phyloP scores from a whole-genome alignment of 2,329 filamentous ascomycete species.

The Microcyclospora pomicola region DNA sequence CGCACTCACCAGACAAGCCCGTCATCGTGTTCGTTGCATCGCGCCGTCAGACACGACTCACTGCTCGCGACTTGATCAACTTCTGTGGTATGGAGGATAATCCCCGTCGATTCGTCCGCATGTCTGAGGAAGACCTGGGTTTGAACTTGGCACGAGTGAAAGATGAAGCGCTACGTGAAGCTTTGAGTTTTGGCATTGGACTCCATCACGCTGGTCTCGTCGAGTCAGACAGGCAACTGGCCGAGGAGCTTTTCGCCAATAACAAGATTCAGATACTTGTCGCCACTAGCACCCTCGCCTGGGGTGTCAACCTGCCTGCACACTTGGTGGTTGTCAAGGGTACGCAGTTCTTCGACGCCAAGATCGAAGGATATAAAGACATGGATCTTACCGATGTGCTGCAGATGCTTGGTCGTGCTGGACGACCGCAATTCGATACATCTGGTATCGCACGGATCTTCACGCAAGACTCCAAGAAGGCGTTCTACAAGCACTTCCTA shows the following conservation, averaged over 20 bases:
- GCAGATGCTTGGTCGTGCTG: slow-evolving; percentile 93
- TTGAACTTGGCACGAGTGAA: slow-evolving; percentile 81
- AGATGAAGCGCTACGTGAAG: slow-evolving; percentile 81
- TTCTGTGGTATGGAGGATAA: slow-evolving; percentile 98
- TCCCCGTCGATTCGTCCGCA: slow-evolving; percentile 77
- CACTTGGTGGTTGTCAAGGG: slow-evolving; percentile 97
- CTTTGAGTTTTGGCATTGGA: slow-evolving; percentile 93
- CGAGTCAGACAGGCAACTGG: slow-evolving; percentile 78
- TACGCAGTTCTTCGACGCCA: slow-evolving; percentile 95
- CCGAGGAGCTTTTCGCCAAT: slow-evolving; percentile 89
- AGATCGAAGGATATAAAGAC: slow-evolving; percentile 93
- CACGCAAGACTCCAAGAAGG: slow-evolving; percentile 93
- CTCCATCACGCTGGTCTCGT: slow-evolving; percentile 94
- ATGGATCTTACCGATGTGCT: slow-evolving; percentile 98
- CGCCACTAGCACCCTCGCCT: slow-evolving; percentile 88
- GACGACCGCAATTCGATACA: slow-evolving; percentile 89
- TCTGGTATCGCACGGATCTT: slow-evolving; percentile 95
- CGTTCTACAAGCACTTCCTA: slow-evolving; percentile 98
- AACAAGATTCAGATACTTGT: slow-evolving; percentile 97
- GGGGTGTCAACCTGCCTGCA: slow-evolving; percentile 95
- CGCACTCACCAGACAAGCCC: slow-evolving; percentile 87
- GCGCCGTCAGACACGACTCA: slow-evolving; percentile 82
- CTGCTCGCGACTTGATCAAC: slow-evolving; percentile 92
- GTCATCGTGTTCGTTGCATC: slow-evolving; percentile 98
- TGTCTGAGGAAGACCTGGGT: slow-evolving; percentile 89